These are phyloP conservation scores for Tephrocybe sp. DNA, from an alignment of 768 basidiomycete species.

Conservation along the genomic window DNA sequence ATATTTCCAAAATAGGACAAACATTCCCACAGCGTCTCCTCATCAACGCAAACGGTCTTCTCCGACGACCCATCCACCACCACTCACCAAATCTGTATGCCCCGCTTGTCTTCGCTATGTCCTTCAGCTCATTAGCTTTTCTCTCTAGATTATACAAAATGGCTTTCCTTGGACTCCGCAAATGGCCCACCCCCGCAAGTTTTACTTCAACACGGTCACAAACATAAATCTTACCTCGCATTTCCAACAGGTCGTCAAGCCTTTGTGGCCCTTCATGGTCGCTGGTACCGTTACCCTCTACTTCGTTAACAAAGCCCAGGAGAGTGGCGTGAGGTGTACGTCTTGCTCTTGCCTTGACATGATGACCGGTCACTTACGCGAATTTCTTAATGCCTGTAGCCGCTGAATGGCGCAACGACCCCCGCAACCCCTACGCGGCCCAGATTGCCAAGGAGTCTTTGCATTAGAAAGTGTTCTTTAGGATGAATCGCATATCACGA, in stretches of 20 bases:
- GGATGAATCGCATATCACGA: not conserved
- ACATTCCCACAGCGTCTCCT: conserved; percentile 31
- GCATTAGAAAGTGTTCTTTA: conserved; percentile 31
- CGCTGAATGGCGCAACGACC: conserved; percentile 67
- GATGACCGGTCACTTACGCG: not conserved
- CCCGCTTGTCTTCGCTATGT: not conserved
- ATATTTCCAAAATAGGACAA: conserved; percentile 19
- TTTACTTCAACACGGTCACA: conserved; percentile 5
- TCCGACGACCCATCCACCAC: conserved; percentile 34
- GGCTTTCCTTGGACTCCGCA: conserved; percentile 79
- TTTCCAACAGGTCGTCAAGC: conserved; percentile 55
- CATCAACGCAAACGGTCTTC: conserved; percentile 38
- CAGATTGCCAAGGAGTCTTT: conserved; percentile 67
- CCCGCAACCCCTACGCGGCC: conserved; percentile 81
- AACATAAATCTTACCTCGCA: conserved; percentile 11
- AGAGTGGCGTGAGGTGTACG: conserved; percentile 71
- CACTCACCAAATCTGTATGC: conserved; percentile 12
- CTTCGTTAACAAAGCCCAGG: conserved; percentile 66
- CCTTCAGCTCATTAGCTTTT: not conserved
- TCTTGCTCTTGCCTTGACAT: conserved; percentile 17
- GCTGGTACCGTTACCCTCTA: conserved; percentile 66
- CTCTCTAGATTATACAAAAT: conserved; percentile 36
- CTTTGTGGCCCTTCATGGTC: conserved; percentile 80
- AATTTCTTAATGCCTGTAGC: conserved; percentile 38
- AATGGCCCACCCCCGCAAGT: conserved; percentile 79